phyloP scores from a whole-genome alignment of 805 yeast genomes.

The Dipodascus geniculatus region DNA sequence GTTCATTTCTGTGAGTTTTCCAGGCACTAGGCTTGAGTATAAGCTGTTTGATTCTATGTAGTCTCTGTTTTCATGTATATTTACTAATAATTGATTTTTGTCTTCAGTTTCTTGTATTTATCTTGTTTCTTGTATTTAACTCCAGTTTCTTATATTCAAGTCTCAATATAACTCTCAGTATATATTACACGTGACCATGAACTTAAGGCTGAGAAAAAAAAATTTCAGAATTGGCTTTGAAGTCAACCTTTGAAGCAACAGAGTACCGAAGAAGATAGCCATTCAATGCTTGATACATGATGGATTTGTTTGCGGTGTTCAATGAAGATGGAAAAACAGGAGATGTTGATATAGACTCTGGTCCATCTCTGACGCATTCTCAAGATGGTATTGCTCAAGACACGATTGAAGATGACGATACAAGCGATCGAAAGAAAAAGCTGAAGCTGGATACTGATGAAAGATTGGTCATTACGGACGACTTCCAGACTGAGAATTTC shows the following conservation, averaged over 20 bases:
- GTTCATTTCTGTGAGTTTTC: neutral
- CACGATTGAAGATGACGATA: neutral
- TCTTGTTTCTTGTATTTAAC: too few relatives aligned
- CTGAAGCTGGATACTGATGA: neutral
- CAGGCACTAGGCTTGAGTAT: neutral
- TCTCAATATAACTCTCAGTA: too few relatives aligned
- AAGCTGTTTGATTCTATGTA: too few relatives aligned
- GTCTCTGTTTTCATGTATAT: too few relatives aligned
- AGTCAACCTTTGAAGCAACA: too few relatives aligned
- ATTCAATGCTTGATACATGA: neutral
- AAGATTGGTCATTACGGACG: constrained; percentile 43
- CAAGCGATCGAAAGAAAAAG: neutral
- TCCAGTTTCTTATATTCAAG: too few relatives aligned
- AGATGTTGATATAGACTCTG: neutral
- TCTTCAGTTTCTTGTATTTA: too few relatives aligned
- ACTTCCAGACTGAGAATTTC: constrained; percentile 78
- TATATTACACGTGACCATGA: neutral
- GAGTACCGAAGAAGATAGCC: neutral
- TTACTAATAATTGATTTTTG: too few relatives aligned
- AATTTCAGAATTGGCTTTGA: neutral
- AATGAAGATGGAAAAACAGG: neutral
- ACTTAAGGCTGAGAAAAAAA: neutral
- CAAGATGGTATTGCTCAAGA: neutral
- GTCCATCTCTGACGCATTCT: too few relatives aligned
- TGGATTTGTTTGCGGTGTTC: neutral